A percentile compares a stretch with the other conserved stretches of the same genome.
Conservation (phyloP, 2,329 filamentous ascomycete species). For the Triangularia setosa region DNA sequence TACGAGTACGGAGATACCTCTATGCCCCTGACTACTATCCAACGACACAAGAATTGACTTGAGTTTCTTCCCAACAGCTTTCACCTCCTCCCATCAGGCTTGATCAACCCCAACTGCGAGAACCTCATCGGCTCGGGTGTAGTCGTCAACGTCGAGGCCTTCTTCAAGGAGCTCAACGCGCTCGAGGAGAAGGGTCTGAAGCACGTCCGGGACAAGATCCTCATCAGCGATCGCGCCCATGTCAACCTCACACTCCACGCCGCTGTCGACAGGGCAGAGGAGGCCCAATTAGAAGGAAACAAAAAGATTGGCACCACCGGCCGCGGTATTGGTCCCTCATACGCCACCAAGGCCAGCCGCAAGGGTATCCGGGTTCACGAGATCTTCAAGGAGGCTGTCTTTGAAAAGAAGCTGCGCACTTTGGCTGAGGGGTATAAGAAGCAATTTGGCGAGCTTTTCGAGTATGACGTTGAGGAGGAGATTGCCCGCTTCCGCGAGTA, state of each 20-base stretch:
- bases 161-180: constrained; percentile 62
- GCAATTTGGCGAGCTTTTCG: constrained; percentile 52
- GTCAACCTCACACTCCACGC: constrained; percentile 62
- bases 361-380: constrained; percentile 64
- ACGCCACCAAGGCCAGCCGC: constrained; percentile 35
- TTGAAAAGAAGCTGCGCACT: constrained; percentile 62
- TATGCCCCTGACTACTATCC: not conserved
- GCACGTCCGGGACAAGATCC: constrained; percentile 54
- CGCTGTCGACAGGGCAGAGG: constrained; percentile 64
- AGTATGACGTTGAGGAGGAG: constrained; percentile 67
- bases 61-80: constrained; percentile 38
- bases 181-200: constrained; percentile 57
- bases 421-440: constrained; percentile 62
- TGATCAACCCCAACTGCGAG: constrained; percentile 65
- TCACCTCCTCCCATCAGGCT: constrained; percentile 64
- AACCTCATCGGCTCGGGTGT: constrained; percentile 71
- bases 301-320: constrained; percentile 42
- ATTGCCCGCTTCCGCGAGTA: constrained; percentile 58
- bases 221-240: constrained; percentile 59
- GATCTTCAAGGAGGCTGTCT: constrained; percentile 61
- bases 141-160: constrained; percentile 58
- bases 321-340: constrained; percentile 30
- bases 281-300: constrained; percentile 42
- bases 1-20: constrained; percentile 23
- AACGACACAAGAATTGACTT: constrained; percentile 18